Evolutionary conservation across 306 rosid species (phyloP), one percentile per base, ranked within the genome.

Genomic region (Lathyrus sativus): DNA sequence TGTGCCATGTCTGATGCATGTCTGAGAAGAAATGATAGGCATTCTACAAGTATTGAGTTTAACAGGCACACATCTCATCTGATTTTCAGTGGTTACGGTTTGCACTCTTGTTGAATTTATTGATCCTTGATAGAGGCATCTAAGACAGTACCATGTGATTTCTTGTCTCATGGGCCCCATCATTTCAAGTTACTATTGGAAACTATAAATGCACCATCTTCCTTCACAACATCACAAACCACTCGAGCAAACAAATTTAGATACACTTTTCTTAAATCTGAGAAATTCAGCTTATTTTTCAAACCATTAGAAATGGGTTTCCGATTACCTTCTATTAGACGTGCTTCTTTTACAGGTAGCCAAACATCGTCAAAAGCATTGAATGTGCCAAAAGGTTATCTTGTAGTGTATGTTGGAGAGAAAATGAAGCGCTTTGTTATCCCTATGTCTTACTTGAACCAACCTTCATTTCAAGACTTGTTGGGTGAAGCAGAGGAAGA

Each of bases 101-200:
- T 65, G 9, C 49, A 33, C 37, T 50, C 51, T 67, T 35, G 9
- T 8, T 51, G 14, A 22, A 68, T 5, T 38, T 53, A 22, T 7
- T 22, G 73, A 68, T 37, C 38, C 51, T 50, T 51, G 22, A 37
- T 12, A 67, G 37, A 13, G 31, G 18, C 41, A 33, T 66, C 24
- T 22, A 49, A 35, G 70, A 59, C 70, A 72, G 28, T 3, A 11
- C 59, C 81, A 78, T 66, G 74, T 78, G 74, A 78, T 41, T 33
- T 35, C 13, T 39, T 62, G n/a, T 41, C 72, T 33, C 72, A 43
- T 61, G 59, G 56, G 26, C 26, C 28, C 26, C 26, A 0, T 8
- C 26, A 7, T 6, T 26, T 26, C 29, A 26, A 31, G 35, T 4
- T 31, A 31, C 35, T 31, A 31, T 31, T 31, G 35, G 6, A 31